A percentile compares a stretch with the other conserved stretches of the same genome.
Evolutionary conservation across 2,329 filamentous ascomycete species (phyloP).

Genomic region (Hypocrella siamensis): DNA sequence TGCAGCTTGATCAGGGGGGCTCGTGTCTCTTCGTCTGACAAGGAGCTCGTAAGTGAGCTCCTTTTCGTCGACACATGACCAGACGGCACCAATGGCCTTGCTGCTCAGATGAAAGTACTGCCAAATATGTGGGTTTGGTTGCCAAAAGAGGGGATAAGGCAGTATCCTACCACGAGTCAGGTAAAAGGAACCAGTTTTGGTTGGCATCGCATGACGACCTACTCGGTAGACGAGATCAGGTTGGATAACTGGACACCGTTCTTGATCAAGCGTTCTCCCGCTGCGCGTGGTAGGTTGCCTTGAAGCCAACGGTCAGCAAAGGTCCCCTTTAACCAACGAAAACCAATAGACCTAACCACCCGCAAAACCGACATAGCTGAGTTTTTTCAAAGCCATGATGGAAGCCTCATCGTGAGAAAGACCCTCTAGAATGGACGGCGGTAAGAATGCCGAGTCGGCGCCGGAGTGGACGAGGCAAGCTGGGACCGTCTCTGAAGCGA

Average conservation of each 20-base stretch:
- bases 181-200: no score
- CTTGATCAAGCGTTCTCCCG: slow-evolving; percentile 21
- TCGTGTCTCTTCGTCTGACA: slow-evolving; percentile 18
- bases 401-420: slow-evolving; percentile 18
- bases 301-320: no score
- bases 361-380: slow-evolving; percentile 19
- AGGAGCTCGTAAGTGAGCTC: slow-evolving; percentile 15
- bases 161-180: slow-evolving; percentile 18
- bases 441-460: slow-evolving; percentile 13
- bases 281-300: slow-evolving; percentile 21
- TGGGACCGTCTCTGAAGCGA: slow-evolving; percentile 17
- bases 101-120: slow-evolving; percentile 26
- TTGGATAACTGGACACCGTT: slow-evolving; percentile 19
- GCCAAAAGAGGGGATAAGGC: slow-evolving; percentile 19
- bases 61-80: slow-evolving; percentile 11
- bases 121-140: slow-evolving; percentile 19
- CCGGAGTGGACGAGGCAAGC: slow-evolving; percentile 14
- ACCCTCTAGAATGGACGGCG: slow-evolving; percentile 27
- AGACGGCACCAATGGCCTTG: slow-evolving; percentile 24
- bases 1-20: slow-evolving; percentile 16
- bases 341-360: no score
- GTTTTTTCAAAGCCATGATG: slow-evolving; percentile 14
- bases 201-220: no score
- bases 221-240: slow-evolving; percentile 27
- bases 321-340: neutral